Conservation (phyloP, 1,139 yeast species). For the Protomyces arabidopsidicola region DNA sequence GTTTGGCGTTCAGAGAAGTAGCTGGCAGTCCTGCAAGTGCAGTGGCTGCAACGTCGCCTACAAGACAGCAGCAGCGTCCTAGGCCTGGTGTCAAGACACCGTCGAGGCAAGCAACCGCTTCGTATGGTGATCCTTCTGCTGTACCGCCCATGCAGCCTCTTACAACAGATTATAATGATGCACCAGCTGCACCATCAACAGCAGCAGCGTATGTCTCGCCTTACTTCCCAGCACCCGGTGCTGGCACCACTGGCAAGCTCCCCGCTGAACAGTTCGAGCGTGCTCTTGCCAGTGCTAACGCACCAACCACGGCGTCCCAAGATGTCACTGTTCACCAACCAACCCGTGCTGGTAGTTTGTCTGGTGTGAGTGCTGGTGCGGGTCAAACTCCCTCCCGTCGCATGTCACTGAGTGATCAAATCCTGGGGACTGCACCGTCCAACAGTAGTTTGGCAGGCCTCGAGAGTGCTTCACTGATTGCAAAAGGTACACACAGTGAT, state of each 20-base stretch:
- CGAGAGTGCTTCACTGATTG: constrained; percentile 2
- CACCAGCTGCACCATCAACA: not conserved
- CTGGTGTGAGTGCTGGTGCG: constrained; percentile 8
- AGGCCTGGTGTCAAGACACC: constrained; percentile 6
- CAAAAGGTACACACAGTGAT: constrained; percentile 16
- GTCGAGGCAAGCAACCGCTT: constrained; percentile 21
- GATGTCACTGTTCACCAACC: constrained; percentile 1
- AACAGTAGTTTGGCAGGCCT: not conserved
- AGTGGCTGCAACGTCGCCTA: not conserved
- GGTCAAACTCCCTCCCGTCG: constrained; percentile 8
- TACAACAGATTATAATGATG: constrained; percentile 2
- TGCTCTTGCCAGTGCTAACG: not conserved
- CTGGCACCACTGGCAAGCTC: constrained; percentile 22
- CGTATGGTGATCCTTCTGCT: constrained; percentile 12
- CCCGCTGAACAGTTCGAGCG: constrained; percentile 10
- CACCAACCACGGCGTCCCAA: not conserved
- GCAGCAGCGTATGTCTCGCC: constrained; percentile 12
- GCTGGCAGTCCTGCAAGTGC: constrained; percentile 19
- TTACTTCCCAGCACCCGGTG: constrained; percentile 25
- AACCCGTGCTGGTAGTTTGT: constrained; percentile 6
- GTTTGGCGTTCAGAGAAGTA: constrained; percentile 17
- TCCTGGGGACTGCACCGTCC: not conserved
- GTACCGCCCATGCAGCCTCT: constrained; percentile 7
- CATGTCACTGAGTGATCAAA: constrained; percentile 21
- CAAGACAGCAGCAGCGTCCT: not conserved